phyloP scores from a whole-genome alignment of 2,329 filamentous ascomycete species.

The Fusarium drepaniforme region DNA sequence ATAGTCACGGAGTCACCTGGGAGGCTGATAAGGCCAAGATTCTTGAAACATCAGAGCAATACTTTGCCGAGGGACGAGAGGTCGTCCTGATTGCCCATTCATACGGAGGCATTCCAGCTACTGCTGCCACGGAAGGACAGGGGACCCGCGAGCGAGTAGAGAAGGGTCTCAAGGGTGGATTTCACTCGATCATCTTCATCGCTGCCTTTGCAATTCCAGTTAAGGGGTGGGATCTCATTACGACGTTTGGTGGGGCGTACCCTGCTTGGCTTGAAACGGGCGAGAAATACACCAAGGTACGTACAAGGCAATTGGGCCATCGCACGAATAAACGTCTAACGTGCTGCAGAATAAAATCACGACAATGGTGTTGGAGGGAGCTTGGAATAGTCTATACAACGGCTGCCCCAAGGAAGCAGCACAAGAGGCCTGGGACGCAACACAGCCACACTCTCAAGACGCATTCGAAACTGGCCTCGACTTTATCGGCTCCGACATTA shows the following conservation, averaged over 20 bases:
- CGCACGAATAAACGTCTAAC: background rate
- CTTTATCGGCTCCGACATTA: conserved; percentile 1
- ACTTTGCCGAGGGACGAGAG: background rate
- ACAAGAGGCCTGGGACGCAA: background rate
- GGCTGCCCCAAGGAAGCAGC: background rate
- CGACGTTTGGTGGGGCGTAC: background rate
- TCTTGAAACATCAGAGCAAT: background rate
- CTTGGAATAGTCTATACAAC: background rate
- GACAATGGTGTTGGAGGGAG: background rate
- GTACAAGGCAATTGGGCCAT: background rate
- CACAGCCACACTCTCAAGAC: conserved; percentile 1
- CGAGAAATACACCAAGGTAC: background rate
- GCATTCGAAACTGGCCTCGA: background rate
- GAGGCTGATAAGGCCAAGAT: background rate
- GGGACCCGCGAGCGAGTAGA: background rate
- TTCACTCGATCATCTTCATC: background rate
- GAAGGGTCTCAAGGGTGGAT: background rate
- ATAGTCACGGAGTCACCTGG: background rate
- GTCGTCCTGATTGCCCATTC: background rate
- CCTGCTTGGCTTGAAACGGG: background rate
- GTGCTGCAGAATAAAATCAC: background rate
- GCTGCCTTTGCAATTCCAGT: background rate
- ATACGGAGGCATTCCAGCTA: background rate
- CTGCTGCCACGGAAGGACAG: background rate
- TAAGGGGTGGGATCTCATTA: background rate